Evolutionary conservation across 208 protist genomes (phyloP), one percentile per base, ranked within the genome.

Genomic region (Acanthamoeba lenticulata): DNA sequence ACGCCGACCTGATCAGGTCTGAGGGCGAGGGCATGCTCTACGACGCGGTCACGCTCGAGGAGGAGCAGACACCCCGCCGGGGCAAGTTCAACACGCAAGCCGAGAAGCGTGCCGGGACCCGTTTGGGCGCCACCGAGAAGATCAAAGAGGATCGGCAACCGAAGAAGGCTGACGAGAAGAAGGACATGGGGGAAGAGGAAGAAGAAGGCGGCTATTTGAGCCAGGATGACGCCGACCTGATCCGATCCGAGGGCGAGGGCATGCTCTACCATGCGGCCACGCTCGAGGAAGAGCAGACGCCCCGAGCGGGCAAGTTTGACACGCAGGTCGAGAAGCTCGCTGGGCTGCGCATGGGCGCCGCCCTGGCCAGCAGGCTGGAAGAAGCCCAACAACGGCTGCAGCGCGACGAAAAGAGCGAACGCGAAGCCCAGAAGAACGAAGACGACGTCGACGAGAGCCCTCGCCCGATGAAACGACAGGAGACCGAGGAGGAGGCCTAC

Each of bases 251-350:
- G 65, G 65, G 65, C 36, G 65, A 74, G 36, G 65, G 65, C 6
- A 74, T 74, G 65, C 65, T 74, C 65, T 74, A 74, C 65, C 1
- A 74, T n/a, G 65, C 65, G 65, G 65, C 36, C 65, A 74, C 65
- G 0, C 65, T 74, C 32, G 65, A 74, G n/a, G 65, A 74, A 5
- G 65, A 74, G 65, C 65, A 36, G 65, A 74, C 65, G 65, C 65
- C 65, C 24, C 60, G 60, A 27, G 13, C 60, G 5, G 60, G 60
- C 60, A 69, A 69, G 60, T 69, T 52, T 5, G 45, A 19, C 5
- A 52, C 15, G 45, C 9, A 52, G 45, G 45, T 5, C 9, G 45
- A 52, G 45, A 60, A 60, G 52, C 52, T 1, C 1, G 52, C 52
- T 5, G 52, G 21, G 21, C 13, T 29, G 52, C 52, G 52, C 52